Percentiles rank a stretch among this genome's conserved stretches.
Conservation (phyloP, 2,329 filamentous ascomycete genomes). For the Claviceps fusiformis region DNA sequence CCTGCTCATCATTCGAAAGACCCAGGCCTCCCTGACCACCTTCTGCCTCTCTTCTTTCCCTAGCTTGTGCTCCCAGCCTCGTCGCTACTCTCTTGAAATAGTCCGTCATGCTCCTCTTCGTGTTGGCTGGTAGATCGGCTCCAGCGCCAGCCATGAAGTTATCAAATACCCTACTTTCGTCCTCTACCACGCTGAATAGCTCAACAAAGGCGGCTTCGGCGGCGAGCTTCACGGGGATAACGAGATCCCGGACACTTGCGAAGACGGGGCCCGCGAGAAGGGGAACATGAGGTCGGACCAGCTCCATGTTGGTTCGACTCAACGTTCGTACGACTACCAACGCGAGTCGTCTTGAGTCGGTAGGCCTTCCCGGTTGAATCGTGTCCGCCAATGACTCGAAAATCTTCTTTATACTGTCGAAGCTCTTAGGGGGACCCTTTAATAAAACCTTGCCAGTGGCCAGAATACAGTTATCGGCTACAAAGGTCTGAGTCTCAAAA, state of each 20-base stretch:
- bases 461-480: conserved; percentile 77
- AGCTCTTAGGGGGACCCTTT: conserved; percentile 51
- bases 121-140: conserved; percentile 51
- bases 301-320: conserved; percentile 62
- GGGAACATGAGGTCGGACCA: conserved; percentile 68
- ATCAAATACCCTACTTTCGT: conserved; percentile 76
- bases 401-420: conserved; percentile 64
- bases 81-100: conserved; percentile 93
- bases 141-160: conserved; percentile 67
- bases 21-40: conserved; percentile 78
- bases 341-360: conserved; percentile 72
- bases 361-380: conserved; percentile 63
- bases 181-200: conserved; percentile 79
- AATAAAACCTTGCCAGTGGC: conserved; percentile 86
- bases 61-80: conserved; percentile 70
- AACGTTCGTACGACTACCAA: conserved; percentile 82
- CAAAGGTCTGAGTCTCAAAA: conserved; percentile 45
- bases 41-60: conserved; percentile 82
- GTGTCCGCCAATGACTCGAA: conserved; percentile 65
- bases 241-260: conserved; percentile 72
- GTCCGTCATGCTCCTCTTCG: conserved; percentile 83
- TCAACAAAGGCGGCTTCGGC: conserved; percentile 90
- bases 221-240: conserved; percentile 91
- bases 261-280: conserved; percentile 77
- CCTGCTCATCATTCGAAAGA: conserved; percentile 76